Evolutionary conservation across 192 early-diverging fungal species (phyloP).

Genomic region (Diversispora eburnea): DNA sequence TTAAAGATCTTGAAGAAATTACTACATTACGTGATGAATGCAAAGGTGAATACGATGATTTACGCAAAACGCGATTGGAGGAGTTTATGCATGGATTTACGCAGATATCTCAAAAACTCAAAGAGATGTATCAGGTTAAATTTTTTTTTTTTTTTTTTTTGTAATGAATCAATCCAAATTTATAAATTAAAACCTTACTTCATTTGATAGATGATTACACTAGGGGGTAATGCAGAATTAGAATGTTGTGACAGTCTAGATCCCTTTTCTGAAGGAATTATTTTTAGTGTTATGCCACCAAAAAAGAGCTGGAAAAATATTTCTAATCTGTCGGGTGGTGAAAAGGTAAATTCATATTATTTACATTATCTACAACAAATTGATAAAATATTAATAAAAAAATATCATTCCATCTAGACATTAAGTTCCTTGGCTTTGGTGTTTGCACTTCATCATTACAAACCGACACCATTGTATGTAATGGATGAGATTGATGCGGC

Average conservation of each 20-base stretch:
- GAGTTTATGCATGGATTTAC: conserved; percentile 97
- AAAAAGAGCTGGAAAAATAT: conserved; percentile 99
- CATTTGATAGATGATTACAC: conserved; percentile 78
- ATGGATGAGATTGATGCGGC: conserved; percentile 99
- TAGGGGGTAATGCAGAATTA: conserved; percentile 97
- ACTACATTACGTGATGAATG: conserved; percentile 69
- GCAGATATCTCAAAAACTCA: conserved; percentile 87
- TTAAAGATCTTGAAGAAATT: conserved; percentile 70
- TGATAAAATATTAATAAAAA: neutral
- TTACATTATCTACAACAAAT: neutral
- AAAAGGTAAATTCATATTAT: conserved; percentile 67
- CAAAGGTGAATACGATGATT: conserved; percentile 68
- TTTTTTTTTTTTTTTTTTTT: neutral
- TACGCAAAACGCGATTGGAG: conserved; percentile 74
- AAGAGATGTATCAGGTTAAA: conserved; percentile 98
- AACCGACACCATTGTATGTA: conserved; percentile 98
- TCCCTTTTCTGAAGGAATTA: conserved; percentile 97
- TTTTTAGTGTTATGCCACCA: conserved; percentile 99
- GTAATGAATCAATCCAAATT: neutral
- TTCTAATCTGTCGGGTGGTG: conserved; percentile 96
- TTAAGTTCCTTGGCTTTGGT: conserved; percentile 97
- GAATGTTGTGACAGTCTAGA: conserved; percentile 96
- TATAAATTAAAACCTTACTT: neutral
- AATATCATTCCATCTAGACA: conserved; percentile 51
- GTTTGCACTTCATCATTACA: conserved; percentile 98